Percentiles rank a stretch among this genome's conserved stretches.
These are phyloP conservation scores for Saccharomycopsis vini DNA, from an alignment of 805 yeast species.

Conservation along the genomic window DNA sequence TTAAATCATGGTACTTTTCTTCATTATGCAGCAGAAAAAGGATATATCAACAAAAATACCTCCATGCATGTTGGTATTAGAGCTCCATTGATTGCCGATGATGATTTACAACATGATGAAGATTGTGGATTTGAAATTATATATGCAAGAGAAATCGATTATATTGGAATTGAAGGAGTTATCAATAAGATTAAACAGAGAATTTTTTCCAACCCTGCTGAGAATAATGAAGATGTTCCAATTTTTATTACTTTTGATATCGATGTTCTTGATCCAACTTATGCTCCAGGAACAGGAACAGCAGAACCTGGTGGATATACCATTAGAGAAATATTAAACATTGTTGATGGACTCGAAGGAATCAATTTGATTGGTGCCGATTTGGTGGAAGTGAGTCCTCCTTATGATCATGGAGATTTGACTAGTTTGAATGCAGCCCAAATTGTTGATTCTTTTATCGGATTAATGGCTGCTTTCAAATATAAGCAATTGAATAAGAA, in stretches of 20 bases:
- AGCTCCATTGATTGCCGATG: constrained; percentile 45
- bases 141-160: constrained; percentile 37
- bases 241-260: constrained; percentile 41
- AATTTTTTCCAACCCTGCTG: constrained; percentile 24
- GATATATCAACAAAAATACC: constrained; percentile 38
- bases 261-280: constrained; percentile 55
- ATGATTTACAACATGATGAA: constrained; percentile 39
- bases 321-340: constrained; percentile 45
- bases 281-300: constrained; percentile 65
- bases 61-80: constrained; percentile 55
- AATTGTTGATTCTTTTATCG: constrained; percentile 41
- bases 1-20: constrained; percentile 60
- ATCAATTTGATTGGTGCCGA: constrained; percentile 58
- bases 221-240: constrained; percentile 7
- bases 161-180: constrained; percentile 30
- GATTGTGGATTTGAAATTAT: constrained; percentile 39
- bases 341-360: constrained; percentile 49
- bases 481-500: too few species aligned
- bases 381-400: constrained; percentile 61
- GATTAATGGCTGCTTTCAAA: constrained; percentile 33
- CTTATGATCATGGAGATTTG: constrained; percentile 45
- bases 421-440: constrained; percentile 57
- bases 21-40: constrained; percentile 58
- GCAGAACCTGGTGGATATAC: constrained; percentile 63
- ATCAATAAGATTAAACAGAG: constrained; percentile 26